Conservation (phyloP, 345 rosid genomes). For the Durio zibethinus region DNA sequence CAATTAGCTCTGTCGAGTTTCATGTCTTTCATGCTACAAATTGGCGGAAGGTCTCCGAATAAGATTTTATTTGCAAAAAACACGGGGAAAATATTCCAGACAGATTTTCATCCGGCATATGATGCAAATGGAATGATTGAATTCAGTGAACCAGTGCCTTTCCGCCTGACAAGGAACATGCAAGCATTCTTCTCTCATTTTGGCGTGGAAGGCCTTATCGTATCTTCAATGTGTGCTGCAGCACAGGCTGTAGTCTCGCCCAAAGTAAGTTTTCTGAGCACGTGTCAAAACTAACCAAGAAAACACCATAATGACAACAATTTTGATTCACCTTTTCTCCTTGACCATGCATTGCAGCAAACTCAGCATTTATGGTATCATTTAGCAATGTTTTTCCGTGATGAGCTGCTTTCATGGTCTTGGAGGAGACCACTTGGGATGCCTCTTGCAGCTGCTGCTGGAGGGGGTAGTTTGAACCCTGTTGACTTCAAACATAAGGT, state of each 20-base stretch:
- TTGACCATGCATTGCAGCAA: conserved; percentile 55
- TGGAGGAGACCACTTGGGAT: conserved; percentile 91
- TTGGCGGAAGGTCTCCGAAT: conserved; percentile 96
- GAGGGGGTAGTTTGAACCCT: conserved; percentile 65
- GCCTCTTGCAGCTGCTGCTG: conserved; percentile 52
- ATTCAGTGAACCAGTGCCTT: conserved; percentile 90
- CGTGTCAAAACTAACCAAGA: not conserved
- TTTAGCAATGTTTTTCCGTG: conserved; percentile 96
- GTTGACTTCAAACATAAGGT: conserved; percentile 75
- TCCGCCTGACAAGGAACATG: conserved; percentile 97
- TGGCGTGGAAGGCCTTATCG: conserved; percentile 94
- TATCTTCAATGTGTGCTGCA: conserved; percentile 91
- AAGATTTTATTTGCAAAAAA: conserved; percentile 94
- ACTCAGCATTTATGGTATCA: conserved; percentile 88
- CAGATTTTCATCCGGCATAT: conserved; percentile 97
- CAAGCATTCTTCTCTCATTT: conserved; percentile 92
- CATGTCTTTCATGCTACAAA: conserved; percentile 98
- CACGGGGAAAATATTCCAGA: conserved; percentile 95
- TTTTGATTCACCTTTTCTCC: not conserved
- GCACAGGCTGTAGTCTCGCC: conserved; percentile 91
- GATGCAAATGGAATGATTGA: conserved; percentile 88
- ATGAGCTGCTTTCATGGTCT: conserved; percentile 87
- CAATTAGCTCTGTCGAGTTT: conserved; percentile 97
- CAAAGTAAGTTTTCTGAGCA: conserved; percentile 46
- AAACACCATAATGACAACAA: not conserved